phyloP scores from a whole-genome alignment of 129 eudicot genomes.

The Chrysanthemum seticuspe region DNA sequence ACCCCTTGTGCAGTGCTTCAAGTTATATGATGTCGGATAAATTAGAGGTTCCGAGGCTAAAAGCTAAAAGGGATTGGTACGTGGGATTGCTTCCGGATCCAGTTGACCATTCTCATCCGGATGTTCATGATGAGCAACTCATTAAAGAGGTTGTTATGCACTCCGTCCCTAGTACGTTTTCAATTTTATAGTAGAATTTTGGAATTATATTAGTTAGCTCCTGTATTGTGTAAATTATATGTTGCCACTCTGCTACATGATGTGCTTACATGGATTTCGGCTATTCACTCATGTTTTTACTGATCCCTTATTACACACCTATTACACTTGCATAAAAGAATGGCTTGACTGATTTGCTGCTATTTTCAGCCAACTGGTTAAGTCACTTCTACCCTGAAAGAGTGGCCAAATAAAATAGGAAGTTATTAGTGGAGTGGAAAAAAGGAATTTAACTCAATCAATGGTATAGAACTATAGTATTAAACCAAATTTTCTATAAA shows the following conservation, averaged over 20 bases:
- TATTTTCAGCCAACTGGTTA: too few species aligned
- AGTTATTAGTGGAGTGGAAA: conserved; percentile 11
- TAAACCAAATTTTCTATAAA: background rate
- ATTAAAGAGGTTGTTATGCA: too few species aligned
- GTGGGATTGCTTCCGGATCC: conserved; percentile 79
- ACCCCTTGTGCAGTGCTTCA: conserved; percentile 56
- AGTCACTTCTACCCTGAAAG: conserved; percentile 3
- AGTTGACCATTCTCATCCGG: conserved; percentile 92
- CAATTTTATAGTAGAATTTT: too few species aligned
- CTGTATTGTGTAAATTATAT: conserved; percentile 29
- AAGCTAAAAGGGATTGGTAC: conserved; percentile 84
- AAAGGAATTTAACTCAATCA: conserved; percentile 2
- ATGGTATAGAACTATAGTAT: background rate
- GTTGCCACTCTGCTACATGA: conserved; percentile 20
- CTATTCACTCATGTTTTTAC: background rate
- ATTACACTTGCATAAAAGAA: background rate
- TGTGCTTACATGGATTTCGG: conserved; percentile 13
- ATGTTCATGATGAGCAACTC: conserved; percentile 69
- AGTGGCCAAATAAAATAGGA: conserved; percentile 11
- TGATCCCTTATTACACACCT: background rate
- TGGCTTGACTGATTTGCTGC: conserved; percentile 1
- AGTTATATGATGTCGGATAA: conserved; percentile 97
- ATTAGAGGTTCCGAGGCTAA: conserved; percentile 80
- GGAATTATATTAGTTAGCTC: too few species aligned
- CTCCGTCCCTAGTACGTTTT: too few species aligned